Base-by-base conservation (phyloP, 306 rosid genomes). In the Vicia sativa region DNA sequence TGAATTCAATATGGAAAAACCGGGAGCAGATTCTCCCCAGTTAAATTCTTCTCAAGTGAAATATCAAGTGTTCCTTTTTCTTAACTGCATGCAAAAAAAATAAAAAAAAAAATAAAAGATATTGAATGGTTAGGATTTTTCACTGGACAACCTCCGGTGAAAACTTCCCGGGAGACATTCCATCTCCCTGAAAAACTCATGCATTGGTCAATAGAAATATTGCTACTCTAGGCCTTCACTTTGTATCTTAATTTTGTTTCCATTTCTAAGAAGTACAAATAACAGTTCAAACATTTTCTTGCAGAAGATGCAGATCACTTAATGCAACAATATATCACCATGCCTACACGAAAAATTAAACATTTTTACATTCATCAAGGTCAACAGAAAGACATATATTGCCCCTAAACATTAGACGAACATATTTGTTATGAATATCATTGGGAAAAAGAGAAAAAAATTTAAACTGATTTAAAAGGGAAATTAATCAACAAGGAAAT, bases 341-440 rank as follows among this genome's bases (percentile, higher is more conserved):
- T 9, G 25, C 35, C 42, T 43, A 43, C 49, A 56, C 60, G 10
- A 38, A 60, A 56, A 60, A 45, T 26, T 15, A 38, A 16, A 52
- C 11, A 58, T 4, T 54, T 31, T 29, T 53, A 37, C 66, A 23
- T 46, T 2, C 29, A 68, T 64, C 64, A 26, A 45, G 10, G 18
- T 15, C 41, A 18, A 14, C 19, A 18, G 42, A 68, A 16, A 54
- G 48, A 48, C 39, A 74, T 18, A 31, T 49, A 52, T 14, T 34
- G 55, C 28, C 55, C 12, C 12, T 0, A 42, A 70, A 72, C 15
- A 39, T 25, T 3, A 50, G 43, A 26, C 2, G 0, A 58, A 55
- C 65, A 69, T 15, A 52, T 41, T 71, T 28, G 29, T 56, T 38
- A 68, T 21, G 38, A 29, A 67, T 43, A 48, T 60, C 39, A 28